A percentile compares a stretch with the other conserved stretches of the same genome.
Conservation (phyloP, 257 asterid genomes). For the Lavandula angustifolia region DNA sequence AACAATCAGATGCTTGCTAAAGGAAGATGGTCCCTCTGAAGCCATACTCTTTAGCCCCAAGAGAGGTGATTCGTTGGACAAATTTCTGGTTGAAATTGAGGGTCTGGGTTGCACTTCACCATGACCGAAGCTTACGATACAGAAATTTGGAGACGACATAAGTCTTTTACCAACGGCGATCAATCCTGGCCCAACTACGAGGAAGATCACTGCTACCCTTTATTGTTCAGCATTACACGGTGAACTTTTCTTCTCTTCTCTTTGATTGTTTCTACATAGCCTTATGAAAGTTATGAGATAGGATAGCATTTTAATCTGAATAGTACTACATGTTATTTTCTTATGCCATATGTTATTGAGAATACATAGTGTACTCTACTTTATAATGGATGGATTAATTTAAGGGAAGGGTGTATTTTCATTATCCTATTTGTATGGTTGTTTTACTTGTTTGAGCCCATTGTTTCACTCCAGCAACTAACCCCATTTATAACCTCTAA, state of each 20-base stretch:
- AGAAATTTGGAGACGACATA: slow-evolving; percentile 71
- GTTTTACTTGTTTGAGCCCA: no score
- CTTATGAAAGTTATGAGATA: slow-evolving; percentile 25
- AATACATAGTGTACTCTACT: slow-evolving; percentile 11
- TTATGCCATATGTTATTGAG: not conserved
- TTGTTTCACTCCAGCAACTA: no score
- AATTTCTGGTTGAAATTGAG: slow-evolving; percentile 60
- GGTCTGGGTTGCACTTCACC: slow-evolving; percentile 58
- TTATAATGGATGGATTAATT: not conserved
- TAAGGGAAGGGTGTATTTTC: slow-evolving; percentile 8
- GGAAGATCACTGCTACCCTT: slow-evolving; percentile 84
- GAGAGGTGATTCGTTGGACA: slow-evolving; percentile 87
- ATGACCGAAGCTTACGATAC: slow-evolving; percentile 57
- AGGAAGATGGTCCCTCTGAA: slow-evolving; percentile 63
- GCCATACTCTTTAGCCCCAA: slow-evolving; percentile 82
- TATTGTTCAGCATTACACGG: slow-evolving; percentile 57
- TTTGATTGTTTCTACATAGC: not conserved
- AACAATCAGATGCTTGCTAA: slow-evolving; percentile 71
- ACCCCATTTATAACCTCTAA: no score
- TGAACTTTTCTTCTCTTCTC: slow-evolving; percentile 27
- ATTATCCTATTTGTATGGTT: no score
- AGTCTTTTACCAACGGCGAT: slow-evolving; percentile 46
- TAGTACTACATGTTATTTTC: slow-evolving; percentile 19
- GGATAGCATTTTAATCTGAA: slow-evolving; percentile 8
- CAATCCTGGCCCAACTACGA: slow-evolving; percentile 88